Evolutionary conservation across 169 alveolate species (phyloP).

Genomic region (Cyclospora cayetanensis): DNA sequence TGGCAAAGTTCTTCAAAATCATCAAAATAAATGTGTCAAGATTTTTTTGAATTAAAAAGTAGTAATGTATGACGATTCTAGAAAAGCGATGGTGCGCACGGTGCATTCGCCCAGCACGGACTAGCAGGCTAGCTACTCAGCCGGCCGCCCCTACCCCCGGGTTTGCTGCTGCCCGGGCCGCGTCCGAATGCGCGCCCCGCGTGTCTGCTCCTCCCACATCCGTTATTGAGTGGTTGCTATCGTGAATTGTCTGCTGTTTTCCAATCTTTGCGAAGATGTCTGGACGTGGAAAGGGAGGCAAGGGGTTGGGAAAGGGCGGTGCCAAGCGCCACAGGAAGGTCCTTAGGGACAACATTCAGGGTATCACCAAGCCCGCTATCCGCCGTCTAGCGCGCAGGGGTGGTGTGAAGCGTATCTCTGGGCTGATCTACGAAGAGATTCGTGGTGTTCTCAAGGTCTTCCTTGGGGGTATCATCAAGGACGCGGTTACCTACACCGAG

Average conservation of each 20-base stretch:
- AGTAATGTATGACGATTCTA: neutral
- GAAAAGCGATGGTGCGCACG: neutral
- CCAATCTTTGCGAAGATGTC: conserved; percentile 83
- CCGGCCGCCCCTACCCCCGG: neutral
- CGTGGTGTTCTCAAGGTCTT: conserved; percentile 98
- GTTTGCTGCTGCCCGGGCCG: neutral
- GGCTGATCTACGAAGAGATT: conserved; percentile 98
- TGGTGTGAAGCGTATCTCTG: conserved; percentile 99
- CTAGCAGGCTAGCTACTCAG: conserved; percentile 53
- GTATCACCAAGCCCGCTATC: conserved; percentile 99
- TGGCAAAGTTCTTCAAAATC: too few relatives aligned
- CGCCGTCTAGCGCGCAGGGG: conserved; percentile 99
- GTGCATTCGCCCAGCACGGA: neutral
- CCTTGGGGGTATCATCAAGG: conserved; percentile 98
- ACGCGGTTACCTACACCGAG: conserved; percentile 99
- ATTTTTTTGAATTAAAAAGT: neutral
- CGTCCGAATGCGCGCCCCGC: neutral
- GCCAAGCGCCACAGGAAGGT: conserved; percentile 98
- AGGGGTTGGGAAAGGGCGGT: conserved; percentile 99
- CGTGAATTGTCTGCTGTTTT: neutral
- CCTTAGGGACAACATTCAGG: conserved; percentile 97
- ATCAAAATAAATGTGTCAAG: too few relatives aligned
- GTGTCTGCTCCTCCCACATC: conserved; percentile 17
- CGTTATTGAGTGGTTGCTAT: neutral
- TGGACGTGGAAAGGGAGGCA: conserved; percentile 99